Conservation (phyloP, 139 green algal species). For the Penium margaritaceum region DNA sequence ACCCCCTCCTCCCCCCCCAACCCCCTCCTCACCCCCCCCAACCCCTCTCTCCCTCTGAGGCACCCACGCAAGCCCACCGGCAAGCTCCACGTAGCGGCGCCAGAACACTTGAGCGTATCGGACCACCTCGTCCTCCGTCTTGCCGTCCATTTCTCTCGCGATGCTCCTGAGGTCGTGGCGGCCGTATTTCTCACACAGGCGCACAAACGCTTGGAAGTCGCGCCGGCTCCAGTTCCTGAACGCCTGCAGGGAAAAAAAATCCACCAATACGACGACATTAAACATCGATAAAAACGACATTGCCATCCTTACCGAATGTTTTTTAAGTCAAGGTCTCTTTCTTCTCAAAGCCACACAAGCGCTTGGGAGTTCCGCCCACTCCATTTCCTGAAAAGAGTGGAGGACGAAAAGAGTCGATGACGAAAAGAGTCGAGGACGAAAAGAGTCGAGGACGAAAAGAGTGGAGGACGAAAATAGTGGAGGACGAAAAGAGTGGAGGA, state of each 20-base stretch:
- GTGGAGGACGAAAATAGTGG: neutral
- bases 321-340: neutral
- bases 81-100: slow-evolving; percentile 49
- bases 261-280: too few relatives aligned
- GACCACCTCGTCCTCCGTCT: slow-evolving; percentile 32
- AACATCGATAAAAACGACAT: too few relatives aligned
- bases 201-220: slow-evolving; percentile 90
- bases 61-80: too few relatives aligned
- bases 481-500: neutral
- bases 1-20: too few relatives aligned
- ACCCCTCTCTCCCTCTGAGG: too few relatives aligned
- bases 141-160: slow-evolving; percentile 66
- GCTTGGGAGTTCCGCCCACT: too few relatives aligned
- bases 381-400: too few relatives aligned
- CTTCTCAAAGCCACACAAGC: too few relatives aligned
- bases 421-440: neutral
- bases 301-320: too few relatives aligned
- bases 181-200: slow-evolving; percentile 82
- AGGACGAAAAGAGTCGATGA: neutral
- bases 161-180: slow-evolving; percentile 68
- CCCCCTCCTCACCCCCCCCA: too few relatives aligned
- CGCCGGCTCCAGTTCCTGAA: slow-evolving; percentile 82
- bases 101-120: slow-evolving; percentile 55
- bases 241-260: too few relatives aligned
- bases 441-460: neutral